Base-by-base conservation (phyloP, 2,329 filamentous ascomycete genomes). In the Ascochyta lentis region DNA sequence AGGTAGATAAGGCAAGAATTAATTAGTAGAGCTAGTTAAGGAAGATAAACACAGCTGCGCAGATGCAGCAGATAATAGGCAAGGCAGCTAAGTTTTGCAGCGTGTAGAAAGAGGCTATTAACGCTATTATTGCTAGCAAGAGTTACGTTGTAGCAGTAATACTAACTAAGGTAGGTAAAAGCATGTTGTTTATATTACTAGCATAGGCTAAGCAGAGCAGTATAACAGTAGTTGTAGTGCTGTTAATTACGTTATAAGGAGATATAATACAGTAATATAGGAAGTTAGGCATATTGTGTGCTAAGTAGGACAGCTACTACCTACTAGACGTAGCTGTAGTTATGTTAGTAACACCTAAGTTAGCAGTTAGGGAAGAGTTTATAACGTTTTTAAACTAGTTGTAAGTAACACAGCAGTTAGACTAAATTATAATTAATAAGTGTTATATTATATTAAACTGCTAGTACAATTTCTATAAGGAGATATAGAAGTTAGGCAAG, bases 181-280 rank as follows among this genome's bases (percentile, higher is more conserved):
- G 65, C 41, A 40, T 71, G 22, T 56, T 69, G 31, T 71, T 71
- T 38, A 70, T 70, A 54, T 58, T 70, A 52, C 67, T 58, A 42
- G 61, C 55, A n/a, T 64, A 37, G 49, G 45, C 49, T n/a, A 50
- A 58, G 46, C n/a, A n/a, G n/a, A n/a, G 47, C 3, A 49, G 64
- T 0, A 58, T 37, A 9, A 70, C 48, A 15, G 49, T 70, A 12
- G 57, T 71, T 9, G 55, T 70, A 1, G 59, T 69, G 9, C 68
- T 54, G 48, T 59, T 70, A 39, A 47, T 66, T 15, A 37, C 53
- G 19, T 62, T 70, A 19, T 47, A 58, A n/a, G 40, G 53, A 48
- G 58, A 69, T 41, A 66, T 71, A 40, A 60, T 48, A 45, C 24
- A 44, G 34, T 46, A 60, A 16, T 68, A 45, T 38, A 54, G 54